Conservation (phyloP, 2,329 filamentous ascomycete species). For the Penicillium palitans region DNA sequence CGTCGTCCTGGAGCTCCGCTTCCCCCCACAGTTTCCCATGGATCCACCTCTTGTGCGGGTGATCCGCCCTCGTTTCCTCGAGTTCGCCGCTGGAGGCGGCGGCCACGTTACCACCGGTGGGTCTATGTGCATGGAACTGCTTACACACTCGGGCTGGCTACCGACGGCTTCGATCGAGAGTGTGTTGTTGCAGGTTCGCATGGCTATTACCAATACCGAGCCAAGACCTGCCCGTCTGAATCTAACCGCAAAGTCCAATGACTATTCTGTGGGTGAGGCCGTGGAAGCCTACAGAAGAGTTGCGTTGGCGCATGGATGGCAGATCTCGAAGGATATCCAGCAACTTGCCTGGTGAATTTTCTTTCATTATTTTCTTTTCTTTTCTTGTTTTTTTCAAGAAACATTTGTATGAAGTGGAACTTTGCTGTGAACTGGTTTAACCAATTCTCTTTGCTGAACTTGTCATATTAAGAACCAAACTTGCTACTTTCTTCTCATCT, state of each 20-base stretch:
- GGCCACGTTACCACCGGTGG: constrained; percentile 84
- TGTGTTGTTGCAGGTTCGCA: constrained; percentile 75
- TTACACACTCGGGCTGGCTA: constrained; percentile 82
- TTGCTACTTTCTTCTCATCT: not conserved
- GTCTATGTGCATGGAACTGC: constrained; percentile 79
- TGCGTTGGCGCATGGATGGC: constrained; percentile 70
- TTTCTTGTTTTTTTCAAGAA: too few relatives aligned
- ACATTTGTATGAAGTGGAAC: not conserved
- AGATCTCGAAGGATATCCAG: constrained; percentile 63
- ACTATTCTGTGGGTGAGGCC: constrained; percentile 71
- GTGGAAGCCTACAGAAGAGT: constrained; percentile 71
- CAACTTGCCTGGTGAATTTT: constrained; percentile 37
- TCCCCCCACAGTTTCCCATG: constrained; percentile 72
- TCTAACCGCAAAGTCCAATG: constrained; percentile 30
- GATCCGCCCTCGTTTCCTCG: constrained; percentile 74
- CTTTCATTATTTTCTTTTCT: not conserved
- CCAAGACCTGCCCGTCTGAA: constrained; percentile 71
- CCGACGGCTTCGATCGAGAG: constrained; percentile 72
- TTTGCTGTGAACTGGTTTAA: not conserved
- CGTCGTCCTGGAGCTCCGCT: constrained; percentile 78
- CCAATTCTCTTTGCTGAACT: not conserved
- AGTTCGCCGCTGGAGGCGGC: constrained; percentile 71
- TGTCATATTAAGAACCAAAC: not conserved
- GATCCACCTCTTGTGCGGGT: constrained; percentile 82
- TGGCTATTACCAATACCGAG: constrained; percentile 70